A percentile compares a stretch with the other conserved stretches of the same genome.
phyloP scores from a whole-genome alignment of 1,139 yeast genomes.

The Saccharomyces hybrid region DNA sequence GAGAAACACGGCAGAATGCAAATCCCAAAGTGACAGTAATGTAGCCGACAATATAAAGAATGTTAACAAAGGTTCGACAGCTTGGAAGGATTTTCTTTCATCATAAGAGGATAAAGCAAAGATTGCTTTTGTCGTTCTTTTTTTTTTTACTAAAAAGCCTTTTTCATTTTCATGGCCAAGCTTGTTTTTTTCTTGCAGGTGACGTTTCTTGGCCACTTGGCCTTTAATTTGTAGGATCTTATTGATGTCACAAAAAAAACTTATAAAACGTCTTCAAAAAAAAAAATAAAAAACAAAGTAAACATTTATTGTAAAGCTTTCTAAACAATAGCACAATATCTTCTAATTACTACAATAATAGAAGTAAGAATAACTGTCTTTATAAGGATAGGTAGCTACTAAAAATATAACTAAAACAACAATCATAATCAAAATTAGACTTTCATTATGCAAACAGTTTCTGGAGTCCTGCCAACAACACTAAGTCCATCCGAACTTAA shows the following conservation, averaged over 20 bases:
- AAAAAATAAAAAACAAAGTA: no score
- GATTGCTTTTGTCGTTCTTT: not conserved
- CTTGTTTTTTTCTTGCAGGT: no score
- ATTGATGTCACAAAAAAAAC: not conserved
- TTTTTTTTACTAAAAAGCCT: not conserved
- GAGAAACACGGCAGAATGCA: not conserved
- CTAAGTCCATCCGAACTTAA: not conserved
- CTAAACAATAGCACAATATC: no score
- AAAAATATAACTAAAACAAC: not conserved
- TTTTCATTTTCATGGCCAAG: no score
- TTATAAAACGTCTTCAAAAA: not conserved
- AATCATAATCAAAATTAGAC: not conserved
- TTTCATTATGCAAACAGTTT: not conserved
- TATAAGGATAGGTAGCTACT: not conserved
- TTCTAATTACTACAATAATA: not conserved
- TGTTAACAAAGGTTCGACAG: no score
- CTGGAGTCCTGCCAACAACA: not conserved
- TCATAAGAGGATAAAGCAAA: no score
- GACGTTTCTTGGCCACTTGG: no score
- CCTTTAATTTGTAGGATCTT: not conserved
- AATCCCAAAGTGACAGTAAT: not conserved
- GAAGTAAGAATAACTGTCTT: not conserved
- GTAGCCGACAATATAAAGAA: not conserved
- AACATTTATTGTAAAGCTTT: no score
- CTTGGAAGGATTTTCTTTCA: no score